These are phyloP conservation scores for Penicillium italicum DNA, from an alignment of 2,329 filamentous ascomycete species.

Conservation along the genomic window DNA sequence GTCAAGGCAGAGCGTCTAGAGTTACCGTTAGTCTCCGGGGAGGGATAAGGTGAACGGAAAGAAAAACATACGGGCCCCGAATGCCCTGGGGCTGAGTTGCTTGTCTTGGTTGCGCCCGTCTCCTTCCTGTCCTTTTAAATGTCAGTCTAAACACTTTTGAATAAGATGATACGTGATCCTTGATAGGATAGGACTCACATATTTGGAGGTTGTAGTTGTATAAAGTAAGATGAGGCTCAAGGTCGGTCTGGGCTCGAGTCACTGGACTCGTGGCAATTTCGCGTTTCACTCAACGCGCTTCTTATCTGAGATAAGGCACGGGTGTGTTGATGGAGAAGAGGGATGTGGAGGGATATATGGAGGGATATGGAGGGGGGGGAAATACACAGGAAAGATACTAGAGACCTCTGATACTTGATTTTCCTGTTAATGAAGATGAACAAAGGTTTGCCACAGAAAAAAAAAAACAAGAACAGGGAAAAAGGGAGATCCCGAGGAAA, in stretches of 20 bases:
- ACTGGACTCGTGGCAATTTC: constrained; percentile 39
- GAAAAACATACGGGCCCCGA: constrained; percentile 45
- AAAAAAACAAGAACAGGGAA: constrained; percentile 1
- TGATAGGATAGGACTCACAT: not conserved
- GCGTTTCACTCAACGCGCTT: constrained; percentile 43
- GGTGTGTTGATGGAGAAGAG: no score
- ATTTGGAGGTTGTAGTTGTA: not conserved
- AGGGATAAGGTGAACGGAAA: not conserved
- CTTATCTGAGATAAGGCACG: constrained; percentile 17
- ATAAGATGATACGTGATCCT: not conserved
- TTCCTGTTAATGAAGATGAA: not conserved
- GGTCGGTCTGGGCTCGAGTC: constrained; percentile 14
- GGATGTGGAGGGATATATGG: not conserved
- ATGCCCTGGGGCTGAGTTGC: constrained; percentile 25
- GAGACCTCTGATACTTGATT: not conserved
- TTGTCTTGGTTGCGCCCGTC: constrained; percentile 16
- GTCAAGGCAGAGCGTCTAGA: constrained; percentile 61
- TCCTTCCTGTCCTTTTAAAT: constrained; percentile 29
- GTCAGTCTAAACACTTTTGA: not conserved
- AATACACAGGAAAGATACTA: not conserved
- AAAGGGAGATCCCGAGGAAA: constrained; percentile 13
- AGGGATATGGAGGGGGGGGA: not conserved
- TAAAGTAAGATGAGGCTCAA: not conserved
- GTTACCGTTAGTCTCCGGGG: constrained; percentile 15
- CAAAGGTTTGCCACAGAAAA: not conserved